Percentiles rank a stretch among this genome's conserved stretches.
These are phyloP conservation scores for Pyrus bretschneideri DNA, from an alignment of 306 rosid genomes.

Conservation along the genomic window DNA sequence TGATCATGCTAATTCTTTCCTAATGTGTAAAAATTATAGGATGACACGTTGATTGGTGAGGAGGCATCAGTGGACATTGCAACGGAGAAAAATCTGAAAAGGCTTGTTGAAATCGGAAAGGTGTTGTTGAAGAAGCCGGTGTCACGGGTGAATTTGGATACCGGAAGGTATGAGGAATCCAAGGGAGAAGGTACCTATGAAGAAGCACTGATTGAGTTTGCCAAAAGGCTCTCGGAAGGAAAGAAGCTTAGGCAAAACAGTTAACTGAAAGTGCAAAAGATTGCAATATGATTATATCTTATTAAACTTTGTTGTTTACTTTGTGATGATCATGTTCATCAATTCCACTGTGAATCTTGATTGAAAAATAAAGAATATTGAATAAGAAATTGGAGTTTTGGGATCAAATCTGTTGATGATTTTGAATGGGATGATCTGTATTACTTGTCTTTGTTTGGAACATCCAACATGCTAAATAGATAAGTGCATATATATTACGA, in stretches of 20 bases:
- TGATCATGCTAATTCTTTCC: background rate
- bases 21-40: constrained; percentile 2
- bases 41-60: constrained; percentile 7
- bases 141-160: constrained; percentile 31
- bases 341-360: background rate
- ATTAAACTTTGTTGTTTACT: background rate
- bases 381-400: background rate
- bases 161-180: constrained; percentile 18
- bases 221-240: constrained; percentile 18
- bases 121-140: constrained; percentile 22
- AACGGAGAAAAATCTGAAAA: constrained; percentile 19
- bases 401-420: background rate
- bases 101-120: constrained; percentile 26
- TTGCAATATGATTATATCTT: background rate
- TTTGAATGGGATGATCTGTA: background rate
- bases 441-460: background rate
- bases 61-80: constrained; percentile 21
- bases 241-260: constrained; percentile 10
- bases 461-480: background rate
- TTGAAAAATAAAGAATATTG: background rate
- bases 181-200: constrained; percentile 26
- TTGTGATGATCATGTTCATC: background rate
- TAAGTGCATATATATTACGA: background rate
- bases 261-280: background rate
- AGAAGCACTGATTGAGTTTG: constrained; percentile 28